Evolutionary conservation across 495 filamentous ascomycete genomes (phyloP), one percentile per base, ranked within the genome.

Genomic region (Astrothelium subdiscretum): DNA sequence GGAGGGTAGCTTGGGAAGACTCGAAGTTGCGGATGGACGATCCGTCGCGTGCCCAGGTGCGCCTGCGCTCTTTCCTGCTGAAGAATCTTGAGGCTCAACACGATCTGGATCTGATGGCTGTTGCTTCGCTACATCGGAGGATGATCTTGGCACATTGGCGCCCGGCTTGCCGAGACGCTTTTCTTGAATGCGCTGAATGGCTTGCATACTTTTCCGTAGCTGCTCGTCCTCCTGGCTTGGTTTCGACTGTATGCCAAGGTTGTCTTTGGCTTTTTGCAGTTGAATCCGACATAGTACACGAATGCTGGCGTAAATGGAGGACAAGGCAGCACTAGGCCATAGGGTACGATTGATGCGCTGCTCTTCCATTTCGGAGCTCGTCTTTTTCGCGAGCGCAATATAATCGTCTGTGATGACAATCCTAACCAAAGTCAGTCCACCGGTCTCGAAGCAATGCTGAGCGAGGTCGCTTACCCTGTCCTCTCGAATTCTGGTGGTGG

Each of bases 401-500:
- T 76, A 76, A 15, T 78, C 73, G 42, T 81, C 77, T 15, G 74
- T 72, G 51, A 88, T 76, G 68, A 84, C 80, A 43, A 87, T 69
- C 2, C 82, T 77, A 60, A n/a, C 24, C 1, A 6, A n/a, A 3
- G 22, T 48, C 52, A 63, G 11, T 18, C 15, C 3, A 4, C 8
- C 20, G 3, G 43, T 58, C 24, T 2, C n/a, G 32, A 32, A 32
- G 26, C 27, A n/a, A 52, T 26, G 68, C 31, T 26, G 10, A 20
- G 18, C 31, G 20, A 32, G 10, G n/a, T 18, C 22, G 71, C 77
- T 65, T 77, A 85, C 79, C 86, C 86, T 26, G 77, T 78, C 31
- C 80, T 78, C 67, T 80, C 76, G 68, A 84, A 87, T 60, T 81
- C 79, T 51, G 77, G 80, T 18, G 86, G 83, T 6, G 85, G 79